Percentiles rank a stretch among this genome's conserved stretches.
Conservation (phyloP, 495 filamentous ascomycete species). For the Patellaria atrata region DNA sequence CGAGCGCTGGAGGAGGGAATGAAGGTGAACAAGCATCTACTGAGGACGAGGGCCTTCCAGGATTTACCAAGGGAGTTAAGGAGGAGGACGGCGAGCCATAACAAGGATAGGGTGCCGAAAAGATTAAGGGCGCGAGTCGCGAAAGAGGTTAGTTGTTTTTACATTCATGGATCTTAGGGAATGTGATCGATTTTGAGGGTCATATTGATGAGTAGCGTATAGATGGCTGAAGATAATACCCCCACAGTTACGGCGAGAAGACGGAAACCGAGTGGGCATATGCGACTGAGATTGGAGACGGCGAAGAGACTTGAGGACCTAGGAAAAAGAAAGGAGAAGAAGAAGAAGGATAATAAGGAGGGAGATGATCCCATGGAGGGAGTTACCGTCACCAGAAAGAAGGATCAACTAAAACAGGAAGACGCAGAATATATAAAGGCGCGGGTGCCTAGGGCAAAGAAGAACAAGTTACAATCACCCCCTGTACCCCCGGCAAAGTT, state of each 20-base stretch:
- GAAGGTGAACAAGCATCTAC: slow-evolving; percentile 48
- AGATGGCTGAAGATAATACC: slow-evolving; percentile 82
- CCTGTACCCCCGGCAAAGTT: slow-evolving; percentile 54
- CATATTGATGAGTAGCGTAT: slow-evolving; percentile 8
- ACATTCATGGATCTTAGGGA: no score
- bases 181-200: neutral
- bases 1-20: slow-evolving; percentile 68
- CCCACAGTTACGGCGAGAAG: slow-evolving; percentile 61
- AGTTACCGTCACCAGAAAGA: no score
- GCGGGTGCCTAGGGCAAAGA: neutral
- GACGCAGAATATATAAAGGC: no score
- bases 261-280: slow-evolving; percentile 52
- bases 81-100: slow-evolving; percentile 82
- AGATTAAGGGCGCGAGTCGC: slow-evolving; percentile 53
- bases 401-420: no score
- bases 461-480: no score
- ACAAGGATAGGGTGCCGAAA: slow-evolving; percentile 81
- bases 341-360: slow-evolving; percentile 17
- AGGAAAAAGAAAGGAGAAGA: slow-evolving; percentile 43
- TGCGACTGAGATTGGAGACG: slow-evolving; percentile 69
- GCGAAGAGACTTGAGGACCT: slow-evolving; percentile 57
- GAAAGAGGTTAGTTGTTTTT: no score
- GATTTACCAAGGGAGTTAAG: slow-evolving; percentile 71
- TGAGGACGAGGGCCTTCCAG: slow-evolving; percentile 72
- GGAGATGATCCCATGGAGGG: neutral